phyloP scores from a whole-genome alignment of 1,284 basidiomycete genomes.

The Microbotryum violaceum region DNA sequence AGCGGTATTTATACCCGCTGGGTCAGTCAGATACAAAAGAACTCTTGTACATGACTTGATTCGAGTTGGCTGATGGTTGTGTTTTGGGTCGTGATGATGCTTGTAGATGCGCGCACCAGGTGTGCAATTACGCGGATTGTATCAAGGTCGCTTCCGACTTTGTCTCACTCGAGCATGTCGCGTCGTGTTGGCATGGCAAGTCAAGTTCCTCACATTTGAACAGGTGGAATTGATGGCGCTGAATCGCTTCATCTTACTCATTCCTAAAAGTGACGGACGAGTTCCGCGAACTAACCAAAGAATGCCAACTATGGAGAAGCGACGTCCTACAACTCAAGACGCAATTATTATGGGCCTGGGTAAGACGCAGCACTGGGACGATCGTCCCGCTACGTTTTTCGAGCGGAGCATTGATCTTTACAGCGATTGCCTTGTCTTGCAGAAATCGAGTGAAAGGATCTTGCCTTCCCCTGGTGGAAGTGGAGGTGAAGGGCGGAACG shows the following conservation, averaged over 20 bases:
- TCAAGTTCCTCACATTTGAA: not conserved
- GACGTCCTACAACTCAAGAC: slow-evolving; percentile 80
- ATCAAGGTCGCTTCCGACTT: slow-evolving; percentile 97
- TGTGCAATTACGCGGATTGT: slow-evolving; percentile 78
- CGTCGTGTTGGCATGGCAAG: slow-evolving; percentile 33
- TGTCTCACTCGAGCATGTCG: slow-evolving; percentile 85
- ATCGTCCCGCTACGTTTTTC: too few species aligned
- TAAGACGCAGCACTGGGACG: not conserved
- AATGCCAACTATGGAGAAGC: slow-evolving; percentile 77
- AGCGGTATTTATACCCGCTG: slow-evolving; percentile 90
- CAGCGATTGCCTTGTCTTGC: too few species aligned
- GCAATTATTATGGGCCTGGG: slow-evolving; percentile 30
- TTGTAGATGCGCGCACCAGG: slow-evolving; percentile 45
- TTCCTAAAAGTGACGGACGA: slow-evolving; percentile 60
- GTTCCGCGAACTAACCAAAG: slow-evolving; percentile 77
- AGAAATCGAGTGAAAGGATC: too few species aligned
- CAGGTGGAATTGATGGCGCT: too few species aligned
- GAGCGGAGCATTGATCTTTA: too few species aligned
- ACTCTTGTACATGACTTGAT: too few species aligned
- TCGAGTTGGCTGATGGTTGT: slow-evolving; percentile 25
- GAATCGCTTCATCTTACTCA: not conserved
- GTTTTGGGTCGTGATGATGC: not conserved
- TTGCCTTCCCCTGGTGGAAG: too few species aligned
- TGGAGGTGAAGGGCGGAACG: too few species aligned
- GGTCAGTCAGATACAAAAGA: slow-evolving; percentile 62